Percentiles rank a stretch among this genome's conserved stretches.
phyloP scores from a whole-genome alignment of 257 asterid species.

The Linaria vulgaris region DNA sequence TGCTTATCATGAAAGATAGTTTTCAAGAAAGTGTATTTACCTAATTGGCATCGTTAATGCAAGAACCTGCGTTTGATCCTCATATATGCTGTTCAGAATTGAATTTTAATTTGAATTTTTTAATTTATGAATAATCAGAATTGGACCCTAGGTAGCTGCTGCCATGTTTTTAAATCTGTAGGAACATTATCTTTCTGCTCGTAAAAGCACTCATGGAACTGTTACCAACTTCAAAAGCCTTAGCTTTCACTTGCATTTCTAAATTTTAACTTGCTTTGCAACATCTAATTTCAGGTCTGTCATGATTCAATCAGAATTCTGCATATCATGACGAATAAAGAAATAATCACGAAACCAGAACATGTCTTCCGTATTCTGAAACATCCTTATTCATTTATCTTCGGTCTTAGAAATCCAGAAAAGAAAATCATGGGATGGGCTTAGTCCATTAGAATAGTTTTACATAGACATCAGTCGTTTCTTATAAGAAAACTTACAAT shows the following conservation, averaged over 20 bases:
- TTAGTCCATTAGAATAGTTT: conserved; percentile 11
- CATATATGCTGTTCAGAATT: too few relatives aligned
- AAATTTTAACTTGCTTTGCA: not conserved
- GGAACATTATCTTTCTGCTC: not conserved
- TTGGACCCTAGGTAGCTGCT: too few relatives aligned
- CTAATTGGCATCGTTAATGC: too few relatives aligned
- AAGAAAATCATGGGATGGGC: not conserved
- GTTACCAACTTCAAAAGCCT: not conserved
- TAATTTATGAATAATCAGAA: too few relatives aligned
- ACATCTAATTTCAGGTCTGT: not conserved
- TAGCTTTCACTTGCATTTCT: not conserved
- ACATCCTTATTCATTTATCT: too few relatives aligned
- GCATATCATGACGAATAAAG: not conserved
- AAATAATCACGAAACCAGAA: not conserved
- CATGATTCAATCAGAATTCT: not conserved
- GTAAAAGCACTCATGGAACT: not conserved
- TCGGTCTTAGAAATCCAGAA: not conserved
- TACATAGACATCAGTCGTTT: conserved; percentile 18
- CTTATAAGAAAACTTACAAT: conserved; percentile 32
- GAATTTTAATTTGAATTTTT: too few relatives aligned
- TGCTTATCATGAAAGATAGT: too few relatives aligned
- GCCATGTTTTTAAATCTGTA: not conserved
- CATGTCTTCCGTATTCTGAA: not conserved
- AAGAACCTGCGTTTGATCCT: too few relatives aligned
- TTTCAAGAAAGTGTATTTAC: too few relatives aligned